Conservation (phyloP, 257 asterid species). For the Cruciata laevipes region DNA sequence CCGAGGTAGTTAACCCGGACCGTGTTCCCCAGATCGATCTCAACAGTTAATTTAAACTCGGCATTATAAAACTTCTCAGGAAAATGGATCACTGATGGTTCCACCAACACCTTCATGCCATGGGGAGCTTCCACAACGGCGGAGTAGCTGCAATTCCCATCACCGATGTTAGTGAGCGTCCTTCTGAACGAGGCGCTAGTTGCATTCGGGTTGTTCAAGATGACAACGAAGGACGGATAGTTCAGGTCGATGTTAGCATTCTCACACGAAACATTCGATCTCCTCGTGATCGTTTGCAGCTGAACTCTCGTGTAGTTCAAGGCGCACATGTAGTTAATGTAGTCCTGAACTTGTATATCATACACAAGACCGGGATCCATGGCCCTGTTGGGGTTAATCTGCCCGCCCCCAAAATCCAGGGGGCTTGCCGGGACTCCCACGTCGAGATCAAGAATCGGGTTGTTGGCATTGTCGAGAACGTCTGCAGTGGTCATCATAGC, state of each 20-base stretch:
- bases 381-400: constrained; percentile 15
- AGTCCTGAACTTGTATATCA: constrained; percentile 2
- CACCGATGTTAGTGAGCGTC: constrained; percentile 9
- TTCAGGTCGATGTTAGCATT: constrained; percentile 16
- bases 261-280: constrained; percentile 12
- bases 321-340: constrained; percentile 11
- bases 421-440: constrained; percentile 16
- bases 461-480: constrained; percentile 7
- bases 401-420: constrained; percentile 18
- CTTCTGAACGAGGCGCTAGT: constrained; percentile 17
- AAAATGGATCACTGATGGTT: constrained; percentile 9
- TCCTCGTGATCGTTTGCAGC: constrained; percentile 16
- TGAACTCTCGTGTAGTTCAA: constrained; percentile 6
- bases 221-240: constrained; percentile 17
- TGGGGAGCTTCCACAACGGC: constrained; percentile 5
- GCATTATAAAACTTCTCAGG: constrained; percentile 3
- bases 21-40: neutral
- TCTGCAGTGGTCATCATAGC: constrained; percentile 21
- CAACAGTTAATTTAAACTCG: constrained; percentile 11
- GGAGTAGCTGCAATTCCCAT: constrained; percentile 6
- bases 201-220: constrained; percentile 12
- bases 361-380: constrained; percentile 19
- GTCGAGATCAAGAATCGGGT: constrained; percentile 5
- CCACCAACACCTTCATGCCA: constrained; percentile 9
- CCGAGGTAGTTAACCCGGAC: constrained; percentile 5